Evolutionary conservation across 257 asterid genomes (phyloP).

Genomic region (Jacaranda mimosifolia): DNA sequence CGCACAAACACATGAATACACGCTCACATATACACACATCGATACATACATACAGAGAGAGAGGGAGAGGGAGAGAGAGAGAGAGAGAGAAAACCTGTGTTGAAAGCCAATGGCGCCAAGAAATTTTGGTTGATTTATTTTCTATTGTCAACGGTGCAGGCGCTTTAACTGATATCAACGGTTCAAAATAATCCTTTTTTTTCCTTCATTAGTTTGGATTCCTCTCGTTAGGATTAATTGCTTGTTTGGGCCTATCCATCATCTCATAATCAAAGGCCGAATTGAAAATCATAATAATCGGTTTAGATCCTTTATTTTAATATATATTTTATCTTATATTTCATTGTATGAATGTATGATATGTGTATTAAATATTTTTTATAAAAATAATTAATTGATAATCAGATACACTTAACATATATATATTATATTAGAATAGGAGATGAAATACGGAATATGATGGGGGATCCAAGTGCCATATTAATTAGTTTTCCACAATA

Average conservation of each 20-base stretch:
- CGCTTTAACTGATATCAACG: conserved; percentile 12
- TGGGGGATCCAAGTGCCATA: too few species aligned
- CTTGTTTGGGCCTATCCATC: not conserved
- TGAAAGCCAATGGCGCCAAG: conserved; percentile 34
- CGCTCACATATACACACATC: not conserved
- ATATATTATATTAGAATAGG: too few species aligned
- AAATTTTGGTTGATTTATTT: not conserved
- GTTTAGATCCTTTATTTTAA: too few species aligned
- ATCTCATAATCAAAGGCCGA: not conserved
- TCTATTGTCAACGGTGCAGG: not conserved
- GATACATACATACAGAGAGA: not conserved
- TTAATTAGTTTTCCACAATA: not conserved
- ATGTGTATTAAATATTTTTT: too few species aligned
- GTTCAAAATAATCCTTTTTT: not conserved
- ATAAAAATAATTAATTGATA: too few species aligned
- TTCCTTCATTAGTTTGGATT: not conserved
- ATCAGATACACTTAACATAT: too few species aligned
- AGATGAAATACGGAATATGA: too few species aligned
- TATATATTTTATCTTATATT: too few species aligned
- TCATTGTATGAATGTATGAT: too few species aligned
- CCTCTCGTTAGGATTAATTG: not conserved
- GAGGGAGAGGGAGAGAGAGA: not conserved
- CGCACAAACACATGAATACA: not conserved
- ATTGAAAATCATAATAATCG: not conserved
- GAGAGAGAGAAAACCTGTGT: not conserved